phyloP scores from a whole-genome alignment of 1,284 basidiomycete species.

The Cryptococcus neoformans region DNA sequence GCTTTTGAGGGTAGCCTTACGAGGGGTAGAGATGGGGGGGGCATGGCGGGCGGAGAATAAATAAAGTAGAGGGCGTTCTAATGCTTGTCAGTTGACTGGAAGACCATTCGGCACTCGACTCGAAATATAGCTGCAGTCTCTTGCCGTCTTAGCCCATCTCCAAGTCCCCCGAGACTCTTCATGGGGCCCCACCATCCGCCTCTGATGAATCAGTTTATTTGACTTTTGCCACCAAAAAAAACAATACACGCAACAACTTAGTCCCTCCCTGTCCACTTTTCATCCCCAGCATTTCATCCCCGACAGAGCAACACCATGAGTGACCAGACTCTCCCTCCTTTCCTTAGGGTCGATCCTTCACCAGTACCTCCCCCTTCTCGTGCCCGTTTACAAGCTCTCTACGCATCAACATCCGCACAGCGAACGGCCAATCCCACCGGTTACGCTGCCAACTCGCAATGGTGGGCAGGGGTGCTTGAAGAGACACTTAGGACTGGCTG shows the following conservation, averaged over 20 bases:
- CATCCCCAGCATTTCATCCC: too few species aligned
- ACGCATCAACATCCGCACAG: constrained; percentile 81
- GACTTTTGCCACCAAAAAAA: too few species aligned
- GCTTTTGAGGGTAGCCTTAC: constrained; percentile 37
- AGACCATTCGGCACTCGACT: too few species aligned
- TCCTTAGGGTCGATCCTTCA: constrained; percentile 21
- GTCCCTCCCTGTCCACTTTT: too few species aligned
- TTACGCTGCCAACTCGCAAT: constrained; percentile 74
- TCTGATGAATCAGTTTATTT: too few species aligned
- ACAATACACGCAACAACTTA: too few species aligned
- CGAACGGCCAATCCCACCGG: constrained; percentile 78
- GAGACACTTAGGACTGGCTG: constrained; percentile 61
- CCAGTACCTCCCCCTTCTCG: constrained; percentile 45
- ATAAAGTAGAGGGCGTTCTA: not conserved
- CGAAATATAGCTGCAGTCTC: too few species aligned
- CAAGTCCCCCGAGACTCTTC: too few species aligned
- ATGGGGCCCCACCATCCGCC: too few species aligned
- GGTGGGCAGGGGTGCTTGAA: constrained; percentile 77
- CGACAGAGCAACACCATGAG: not conserved
- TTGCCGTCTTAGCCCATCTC: too few species aligned
- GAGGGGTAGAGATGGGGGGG: constrained; percentile 26
- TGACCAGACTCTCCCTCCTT: constrained; percentile 15
- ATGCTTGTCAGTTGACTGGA: too few species aligned
- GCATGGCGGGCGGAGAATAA: not conserved
- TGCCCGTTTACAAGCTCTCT: constrained; percentile 72